Evolutionary conservation across 176 grass and related monocot species (phyloP), one percentile per base, ranked within the genome.

Genomic region (Metroxylon sagu): DNA sequence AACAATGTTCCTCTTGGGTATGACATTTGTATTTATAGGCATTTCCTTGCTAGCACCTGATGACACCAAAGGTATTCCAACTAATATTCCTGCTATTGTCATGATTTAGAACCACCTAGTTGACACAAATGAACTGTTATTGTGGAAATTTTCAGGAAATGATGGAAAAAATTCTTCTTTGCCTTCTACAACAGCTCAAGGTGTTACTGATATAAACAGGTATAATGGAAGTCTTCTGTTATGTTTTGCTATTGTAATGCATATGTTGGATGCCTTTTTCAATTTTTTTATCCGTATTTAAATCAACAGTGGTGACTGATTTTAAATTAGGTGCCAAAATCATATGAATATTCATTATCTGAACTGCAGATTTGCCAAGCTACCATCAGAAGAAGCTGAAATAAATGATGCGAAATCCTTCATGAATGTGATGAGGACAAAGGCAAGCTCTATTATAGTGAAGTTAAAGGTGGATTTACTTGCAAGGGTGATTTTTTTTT

Each of bases 11-110:
- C 27, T 97, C 52, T 48, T 85, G 52, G 93, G 93, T 66, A 88
- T 97, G 79, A 61, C 81, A 58, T 88, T 78, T 76, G 93, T 97
- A 73, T 97, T 91, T 66, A 66, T 88, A 61, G 93, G 93, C 52
- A 97, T 97, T 51, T 97, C 84, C 59, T 83, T 97, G 78, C 77
- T 97, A 54, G 93, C 93, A 53, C 84, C 93, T 10, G 81, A 92
- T 66, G 93, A 97, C 51, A 73, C 61, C 27, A 97, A 97, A 97
- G 93, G 93, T 97, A 81, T 64, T 62, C 63, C 62, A 39, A 67
- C 35, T 61, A 48, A 12, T 68, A 29, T 58, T 63, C 3, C 2
- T 76, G 25, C 73, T 50, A 3, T 43, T 43, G 35, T 43, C 35
- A 43, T 43, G 35, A 43, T 43, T 43, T 43, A 43, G 35, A 14